Evolutionary conservation across 176 grass and related monocot genomes (phyloP).

Genomic region (Oryza officinalis): DNA sequence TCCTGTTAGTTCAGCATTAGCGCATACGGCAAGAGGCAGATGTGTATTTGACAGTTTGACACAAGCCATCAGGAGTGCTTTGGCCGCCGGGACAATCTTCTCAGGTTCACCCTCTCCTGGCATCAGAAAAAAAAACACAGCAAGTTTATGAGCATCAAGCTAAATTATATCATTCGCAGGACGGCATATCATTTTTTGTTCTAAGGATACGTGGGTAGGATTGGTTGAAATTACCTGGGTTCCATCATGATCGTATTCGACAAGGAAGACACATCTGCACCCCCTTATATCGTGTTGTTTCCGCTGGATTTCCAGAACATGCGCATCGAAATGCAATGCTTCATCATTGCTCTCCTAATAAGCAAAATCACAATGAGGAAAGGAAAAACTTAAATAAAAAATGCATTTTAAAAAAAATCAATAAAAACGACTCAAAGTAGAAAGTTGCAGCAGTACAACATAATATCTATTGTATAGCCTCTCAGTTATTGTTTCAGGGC

Average conservation of each 20-base stretch:
- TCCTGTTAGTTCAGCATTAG: slow-evolving; percentile 19
- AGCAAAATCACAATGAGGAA: slow-evolving; percentile 21
- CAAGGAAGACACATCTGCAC: slow-evolving; percentile 80
- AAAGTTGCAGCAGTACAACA: neutral
- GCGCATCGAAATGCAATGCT: slow-evolving; percentile 87
- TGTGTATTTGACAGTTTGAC: neutral
- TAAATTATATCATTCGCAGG: neutral
- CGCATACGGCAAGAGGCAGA: neutral
- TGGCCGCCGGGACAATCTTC: slow-evolving; percentile 62
- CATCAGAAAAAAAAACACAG: neutral
- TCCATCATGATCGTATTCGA: slow-evolving; percentile 81
- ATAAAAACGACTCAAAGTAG: neutral
- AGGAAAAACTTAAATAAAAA: neutral
- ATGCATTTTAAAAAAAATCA: neutral
- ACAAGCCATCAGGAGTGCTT: slow-evolving; percentile 39
- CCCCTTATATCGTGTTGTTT: slow-evolving; percentile 94
- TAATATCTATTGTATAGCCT: neutral
- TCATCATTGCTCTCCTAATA: slow-evolving; percentile 70
- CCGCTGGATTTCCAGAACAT: slow-evolving; percentile 66
- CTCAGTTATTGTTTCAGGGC: neutral
- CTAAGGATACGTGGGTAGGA: neutral
- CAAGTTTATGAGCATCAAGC: neutral
- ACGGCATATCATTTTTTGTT: neutral
- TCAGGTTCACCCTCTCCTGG: slow-evolving; percentile 64
- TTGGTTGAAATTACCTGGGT: slow-evolving; percentile 57